Evolutionary conservation across 140 eudicot species (phyloP), one percentile per base, ranked within the genome.

Genomic region (Ambrosia hybrid): DNA sequence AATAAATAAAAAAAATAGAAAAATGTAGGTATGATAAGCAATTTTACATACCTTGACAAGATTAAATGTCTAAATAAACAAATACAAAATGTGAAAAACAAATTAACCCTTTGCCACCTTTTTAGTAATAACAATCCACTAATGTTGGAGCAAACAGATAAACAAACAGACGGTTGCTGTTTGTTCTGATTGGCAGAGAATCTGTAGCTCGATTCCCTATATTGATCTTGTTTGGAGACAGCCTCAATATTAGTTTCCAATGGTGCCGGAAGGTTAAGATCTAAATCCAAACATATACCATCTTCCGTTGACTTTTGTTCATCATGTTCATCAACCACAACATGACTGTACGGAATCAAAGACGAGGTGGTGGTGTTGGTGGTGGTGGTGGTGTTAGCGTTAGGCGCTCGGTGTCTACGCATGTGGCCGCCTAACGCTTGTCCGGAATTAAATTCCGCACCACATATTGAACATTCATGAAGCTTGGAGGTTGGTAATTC

Each of bases 341-440:
- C 30, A 41, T 73, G 79, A 34, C 74, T 30, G 37, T 53, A 66
- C 21, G 83, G 80, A 72, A 78, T 56, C 78, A 83, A 80, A 30
- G 84, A 76, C 79, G 82, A 73, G 5, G 84, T 21, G 26, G 26
- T 21, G 26, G 26, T 21, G 26, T 21, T 68, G 36, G 86, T 70
- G 41, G 68, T 74, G 65, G 85, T 41, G 63, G 38, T 38, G 49
- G 51, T 48, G 81, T n/a, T 48, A 37, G 62, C 52, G 74, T 16
- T 49, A 6, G 73, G 59, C 13, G 71, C 94, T 17, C 99, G 72
- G 59, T 94, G 99, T 1, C 96, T 80, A 72, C 99, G 91, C 99
- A 94, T 94, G 77, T 94, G 99, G 16, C 99, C 99, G 1, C 99
- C 99, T 68, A 94, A 75, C 1, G 99, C 99, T 61, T 90, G 99